phyloP scores from a whole-genome alignment of 1,284 basidiomycete genomes.

The Fistulinella staudtii region DNA sequence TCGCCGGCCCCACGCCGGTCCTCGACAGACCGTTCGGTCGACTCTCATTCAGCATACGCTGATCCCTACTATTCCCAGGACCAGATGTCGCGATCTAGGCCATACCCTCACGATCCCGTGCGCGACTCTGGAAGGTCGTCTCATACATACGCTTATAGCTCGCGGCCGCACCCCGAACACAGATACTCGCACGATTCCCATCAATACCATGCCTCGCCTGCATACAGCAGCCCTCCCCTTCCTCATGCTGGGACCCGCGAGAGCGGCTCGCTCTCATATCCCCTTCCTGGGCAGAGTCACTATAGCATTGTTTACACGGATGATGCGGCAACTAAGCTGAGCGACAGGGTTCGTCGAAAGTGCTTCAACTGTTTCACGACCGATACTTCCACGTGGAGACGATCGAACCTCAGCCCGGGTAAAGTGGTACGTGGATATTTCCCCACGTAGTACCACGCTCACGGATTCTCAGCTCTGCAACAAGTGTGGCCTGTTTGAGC shows the following conservation, averaged over 20 bases:
- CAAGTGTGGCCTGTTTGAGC: conserved; percentile 80
- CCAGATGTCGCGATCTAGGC: conserved; percentile 29
- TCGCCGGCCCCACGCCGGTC: conserved; percentile 49
- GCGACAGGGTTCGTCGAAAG: conserved; percentile 65
- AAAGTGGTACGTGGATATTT: conserved; percentile 59
- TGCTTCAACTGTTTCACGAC: conserved; percentile 82
- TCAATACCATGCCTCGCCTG: conserved; percentile 26
- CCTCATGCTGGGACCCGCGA: conserved; percentile 27
- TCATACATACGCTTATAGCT: conserved; percentile 30
- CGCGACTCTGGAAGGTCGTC: conserved; percentile 32
- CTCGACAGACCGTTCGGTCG: conserved; percentile 23
- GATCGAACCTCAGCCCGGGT: conserved; percentile 70
- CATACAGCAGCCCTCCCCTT: conserved; percentile 30
- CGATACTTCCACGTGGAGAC: conserved; percentile 79
- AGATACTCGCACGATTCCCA: conserved; percentile 33
- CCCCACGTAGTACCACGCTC: conserved; percentile 9
- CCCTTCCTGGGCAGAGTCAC: conserved; percentile 36
- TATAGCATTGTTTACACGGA: conserved; percentile 59
- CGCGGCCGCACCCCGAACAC: conserved; percentile 28
- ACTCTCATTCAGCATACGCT: conserved; percentile 28
- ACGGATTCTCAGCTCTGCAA: conserved; percentile 65
- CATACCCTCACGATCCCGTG: conserved; percentile 35
- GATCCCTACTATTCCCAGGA: conserved; percentile 34
- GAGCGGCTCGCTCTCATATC: conserved; percentile 27
- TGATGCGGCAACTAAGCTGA: conserved; percentile 73